Conservation (phyloP, 129 eudicot species). For the Calendula officinalis region DNA sequence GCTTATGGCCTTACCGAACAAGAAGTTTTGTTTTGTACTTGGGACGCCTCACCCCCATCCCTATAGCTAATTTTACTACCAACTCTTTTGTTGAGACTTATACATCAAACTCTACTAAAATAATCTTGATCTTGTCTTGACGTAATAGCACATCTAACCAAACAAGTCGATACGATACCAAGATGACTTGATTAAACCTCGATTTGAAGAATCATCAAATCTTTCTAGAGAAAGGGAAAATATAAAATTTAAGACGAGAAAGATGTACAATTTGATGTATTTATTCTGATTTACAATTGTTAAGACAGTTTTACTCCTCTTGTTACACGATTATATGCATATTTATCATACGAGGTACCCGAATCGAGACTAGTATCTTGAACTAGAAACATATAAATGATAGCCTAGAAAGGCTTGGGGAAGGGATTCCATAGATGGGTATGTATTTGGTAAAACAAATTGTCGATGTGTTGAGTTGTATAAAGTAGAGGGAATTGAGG, state of each 20-base stretch:
- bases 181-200: background rate
- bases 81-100: conserved; percentile 23
- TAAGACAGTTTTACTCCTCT: conserved; percentile 9
- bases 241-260: background rate
- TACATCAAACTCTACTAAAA: conserved; percentile 22
- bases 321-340: conserved; percentile 1
- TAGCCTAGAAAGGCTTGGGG: conserved; percentile 32
- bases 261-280: background rate
- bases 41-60: conserved; percentile 33
- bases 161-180: conserved; percentile 8
- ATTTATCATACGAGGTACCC: conserved; percentile 9
- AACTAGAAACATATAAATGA: conserved; percentile 37
- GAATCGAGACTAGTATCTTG: background rate
- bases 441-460: conserved; percentile 42
- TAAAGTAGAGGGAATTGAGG: conserved; percentile 34
- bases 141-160: conserved; percentile 20
- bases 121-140: conserved; percentile 22
- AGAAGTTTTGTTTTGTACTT: conserved; percentile 43
- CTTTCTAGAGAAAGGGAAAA: too few species aligned
- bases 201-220: background rate
- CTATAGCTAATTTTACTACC: conserved; percentile 34
- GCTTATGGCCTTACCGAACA: conserved; percentile 39
- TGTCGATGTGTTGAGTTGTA: conserved; percentile 45
- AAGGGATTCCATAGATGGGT: conserved; percentile 31
- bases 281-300: conserved; percentile 21